Conservation (phyloP, 2,329 filamentous ascomycete species). For the Alternaria gansuensis region DNA sequence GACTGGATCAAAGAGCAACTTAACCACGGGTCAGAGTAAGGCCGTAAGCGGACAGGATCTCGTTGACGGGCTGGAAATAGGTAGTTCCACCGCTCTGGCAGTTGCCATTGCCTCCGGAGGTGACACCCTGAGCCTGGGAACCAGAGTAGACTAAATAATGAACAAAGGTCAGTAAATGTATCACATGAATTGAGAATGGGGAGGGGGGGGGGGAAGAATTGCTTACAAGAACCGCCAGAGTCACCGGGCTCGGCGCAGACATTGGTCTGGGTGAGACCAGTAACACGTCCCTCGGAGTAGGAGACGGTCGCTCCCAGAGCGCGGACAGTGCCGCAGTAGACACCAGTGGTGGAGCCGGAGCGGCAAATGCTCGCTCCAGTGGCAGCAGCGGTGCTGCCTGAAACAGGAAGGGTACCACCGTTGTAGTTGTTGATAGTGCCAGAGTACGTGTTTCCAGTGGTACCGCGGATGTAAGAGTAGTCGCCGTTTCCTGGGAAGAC, state of each 20-base stretch:
- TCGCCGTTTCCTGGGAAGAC: slow-evolving; percentile 54
- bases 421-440: slow-evolving; percentile 50
- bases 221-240: slow-evolving; percentile 52
- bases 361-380: slow-evolving; percentile 54
- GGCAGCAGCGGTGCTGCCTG: slow-evolving; percentile 52
- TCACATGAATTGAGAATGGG: neutral
- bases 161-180: neutral
- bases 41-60: slow-evolving; percentile 54
- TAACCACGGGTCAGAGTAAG: slow-evolving; percentile 39
- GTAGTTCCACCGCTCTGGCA: slow-evolving; percentile 52
- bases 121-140: slow-evolving; percentile 56
- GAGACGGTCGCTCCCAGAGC: slow-evolving; percentile 50
- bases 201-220: neutral
- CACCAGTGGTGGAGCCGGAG: slow-evolving; percentile 55
- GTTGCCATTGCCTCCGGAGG: slow-evolving; percentile 55
- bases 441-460: slow-evolving; percentile 45
- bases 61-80: slow-evolving; percentile 57
- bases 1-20: slow-evolving; percentile 10
- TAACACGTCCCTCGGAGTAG: slow-evolving; percentile 54
- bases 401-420: slow-evolving; percentile 45
- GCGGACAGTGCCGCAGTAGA: slow-evolving; percentile 53
- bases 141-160: slow-evolving; percentile 44
- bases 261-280: slow-evolving; percentile 54
- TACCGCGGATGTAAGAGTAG: slow-evolving; percentile 52
- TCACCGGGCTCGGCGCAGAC: slow-evolving; percentile 57